Evolutionary conservation across 225 moss, liverwort and hornwort species (phyloP).

Genomic region (Polytrichum commune): DNA sequence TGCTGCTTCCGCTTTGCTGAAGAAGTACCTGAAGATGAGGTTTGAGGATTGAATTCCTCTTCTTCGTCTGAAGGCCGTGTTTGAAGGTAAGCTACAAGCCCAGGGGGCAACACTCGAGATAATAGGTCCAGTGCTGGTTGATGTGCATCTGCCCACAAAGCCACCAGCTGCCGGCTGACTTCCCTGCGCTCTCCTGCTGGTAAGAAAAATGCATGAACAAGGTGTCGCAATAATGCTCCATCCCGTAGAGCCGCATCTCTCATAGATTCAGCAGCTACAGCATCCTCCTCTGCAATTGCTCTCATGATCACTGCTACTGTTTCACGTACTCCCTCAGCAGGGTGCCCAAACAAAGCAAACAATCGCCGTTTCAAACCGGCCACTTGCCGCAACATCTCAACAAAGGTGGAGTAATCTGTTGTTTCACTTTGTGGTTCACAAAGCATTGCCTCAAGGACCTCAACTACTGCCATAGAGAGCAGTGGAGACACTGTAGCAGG

Average conservation of each 20-base stretch:
- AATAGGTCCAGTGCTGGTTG: slow-evolving; percentile 84
- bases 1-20: slow-evolving; percentile 66
- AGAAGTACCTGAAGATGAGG: slow-evolving; percentile 40
- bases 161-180: slow-evolving; percentile 90
- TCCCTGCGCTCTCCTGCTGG: slow-evolving; percentile 76
- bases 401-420: slow-evolving; percentile 70
- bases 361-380: slow-evolving; percentile 80
- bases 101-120: slow-evolving; percentile 81
- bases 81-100: slow-evolving; percentile 81
- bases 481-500: slow-evolving; percentile 74
- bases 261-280: slow-evolving; percentile 93
- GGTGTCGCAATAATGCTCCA: slow-evolving; percentile 83
- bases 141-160: slow-evolving; percentile 94
- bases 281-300: slow-evolving; percentile 94
- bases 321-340: slow-evolving; percentile 92
- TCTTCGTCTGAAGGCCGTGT: slow-evolving; percentile 75
- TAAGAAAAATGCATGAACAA: slow-evolving; percentile 83
- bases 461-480: slow-evolving; percentile 87
- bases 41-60: slow-evolving; percentile 54
- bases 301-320: slow-evolving; percentile 94
- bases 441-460: slow-evolving; percentile 87
- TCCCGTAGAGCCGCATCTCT: slow-evolving; percentile 90
- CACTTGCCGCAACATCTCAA: slow-evolving; percentile 85
- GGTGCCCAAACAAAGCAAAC: slow-evolving; percentile 88
- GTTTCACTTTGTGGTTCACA: slow-evolving; percentile 94